phyloP scores from a whole-genome alignment of 2,329 filamentous ascomycete genomes.

The Alternaria tenuissima region DNA sequence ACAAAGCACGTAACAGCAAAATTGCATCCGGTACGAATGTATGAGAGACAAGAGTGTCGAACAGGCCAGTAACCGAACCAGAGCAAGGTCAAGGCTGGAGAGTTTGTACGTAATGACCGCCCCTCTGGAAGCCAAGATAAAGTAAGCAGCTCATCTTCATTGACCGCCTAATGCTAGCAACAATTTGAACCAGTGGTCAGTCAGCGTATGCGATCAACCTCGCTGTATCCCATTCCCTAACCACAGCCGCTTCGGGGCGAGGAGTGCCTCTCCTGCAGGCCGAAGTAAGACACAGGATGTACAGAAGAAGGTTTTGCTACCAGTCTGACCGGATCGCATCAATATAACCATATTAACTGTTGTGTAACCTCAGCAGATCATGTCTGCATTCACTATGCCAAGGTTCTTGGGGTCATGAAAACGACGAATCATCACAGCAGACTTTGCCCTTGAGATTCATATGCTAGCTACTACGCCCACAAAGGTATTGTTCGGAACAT shows the following conservation, averaged over 20 bases:
- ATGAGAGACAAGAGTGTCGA: neutral
- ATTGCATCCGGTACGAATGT: neutral
- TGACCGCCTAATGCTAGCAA: neutral
- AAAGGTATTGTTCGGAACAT: neutral
- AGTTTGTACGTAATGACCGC: neutral
- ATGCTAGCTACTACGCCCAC: neutral
- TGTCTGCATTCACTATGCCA: neutral
- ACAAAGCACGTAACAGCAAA: neutral
- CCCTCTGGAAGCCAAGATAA: neutral
- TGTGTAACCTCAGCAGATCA: conserved; percentile 13
- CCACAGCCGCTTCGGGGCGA: neutral
- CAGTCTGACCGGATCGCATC: neutral
- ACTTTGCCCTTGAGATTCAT: neutral
- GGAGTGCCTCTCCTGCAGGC: neutral
- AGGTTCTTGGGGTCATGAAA: neutral
- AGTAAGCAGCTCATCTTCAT: neutral
- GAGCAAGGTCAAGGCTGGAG: neutral
- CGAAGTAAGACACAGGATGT: neutral
- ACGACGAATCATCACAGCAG: neutral
- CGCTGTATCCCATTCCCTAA: neutral
- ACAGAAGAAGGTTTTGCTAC: neutral
- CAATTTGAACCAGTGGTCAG: neutral
- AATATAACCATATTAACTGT: conserved; percentile 14
- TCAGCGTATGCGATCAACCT: neutral
- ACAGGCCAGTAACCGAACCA: neutral